These are phyloP conservation scores for Macrotyloma uniflorum DNA, from an alignment of 306 rosid genomes.

Conservation along the genomic window DNA sequence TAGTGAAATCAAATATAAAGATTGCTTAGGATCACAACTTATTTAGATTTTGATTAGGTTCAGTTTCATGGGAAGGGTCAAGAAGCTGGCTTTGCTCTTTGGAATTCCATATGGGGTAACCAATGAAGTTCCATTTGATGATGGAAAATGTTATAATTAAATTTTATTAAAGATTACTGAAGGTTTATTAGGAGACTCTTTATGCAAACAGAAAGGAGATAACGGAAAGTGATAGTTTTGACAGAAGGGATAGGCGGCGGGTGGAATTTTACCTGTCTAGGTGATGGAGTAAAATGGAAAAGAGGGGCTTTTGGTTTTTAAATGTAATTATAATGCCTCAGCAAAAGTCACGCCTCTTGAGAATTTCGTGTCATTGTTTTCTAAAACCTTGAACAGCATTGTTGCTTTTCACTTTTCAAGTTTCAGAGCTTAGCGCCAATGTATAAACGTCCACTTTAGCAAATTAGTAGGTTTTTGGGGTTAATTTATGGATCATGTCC, in stretches of 20 bases:
- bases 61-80: constrained; percentile 18
- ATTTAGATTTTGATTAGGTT: constrained; percentile 29
- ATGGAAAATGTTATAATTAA: neutral
- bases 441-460: neutral
- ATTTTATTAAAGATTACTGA: constrained; percentile 4
- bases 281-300: constrained; percentile 14
- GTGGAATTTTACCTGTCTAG: constrained; percentile 25
- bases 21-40: constrained; percentile 11
- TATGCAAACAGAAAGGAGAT: constrained; percentile 2
- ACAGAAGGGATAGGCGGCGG: constrained; percentile 9
- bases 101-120: constrained; percentile 27
- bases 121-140: constrained; percentile 22
- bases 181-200: constrained; percentile 20
- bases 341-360: constrained; percentile 25
- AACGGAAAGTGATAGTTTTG: constrained; percentile 2
- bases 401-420: constrained; percentile 10
- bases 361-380: constrained; percentile 26
- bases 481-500: constrained; percentile 22
- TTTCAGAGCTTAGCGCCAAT: neutral
- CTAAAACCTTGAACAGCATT: neutral
- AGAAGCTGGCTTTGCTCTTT: constrained; percentile 18
- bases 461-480: neutral
- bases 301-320: constrained; percentile 12
- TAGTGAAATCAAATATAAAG: constrained; percentile 5
- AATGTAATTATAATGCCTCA: constrained; percentile 27